Conservation (phyloP, 352 stramenopile genomes). For the Pelagophyceae sp. region DNA sequence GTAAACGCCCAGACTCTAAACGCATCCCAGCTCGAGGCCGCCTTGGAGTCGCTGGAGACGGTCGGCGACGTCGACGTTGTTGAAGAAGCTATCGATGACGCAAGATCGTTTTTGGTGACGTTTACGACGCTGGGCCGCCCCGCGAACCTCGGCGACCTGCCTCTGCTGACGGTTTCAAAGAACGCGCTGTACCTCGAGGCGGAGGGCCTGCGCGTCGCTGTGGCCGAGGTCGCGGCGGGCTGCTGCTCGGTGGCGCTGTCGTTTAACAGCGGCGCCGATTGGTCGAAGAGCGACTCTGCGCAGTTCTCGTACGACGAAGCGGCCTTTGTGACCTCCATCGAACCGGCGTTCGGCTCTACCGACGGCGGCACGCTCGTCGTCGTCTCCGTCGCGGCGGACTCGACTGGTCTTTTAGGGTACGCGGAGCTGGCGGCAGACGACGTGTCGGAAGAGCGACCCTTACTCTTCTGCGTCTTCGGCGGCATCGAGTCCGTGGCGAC, state of each 20-base stretch:
- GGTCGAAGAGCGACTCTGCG: neutral
- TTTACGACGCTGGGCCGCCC: constrained; percentile 38
- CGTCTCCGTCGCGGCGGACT: constrained; percentile 28
- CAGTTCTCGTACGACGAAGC: constrained; percentile 33
- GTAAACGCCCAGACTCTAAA: neutral
- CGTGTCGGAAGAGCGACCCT: neutral
- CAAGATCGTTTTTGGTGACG: constrained; percentile 26
- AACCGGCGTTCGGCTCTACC: constrained; percentile 25
- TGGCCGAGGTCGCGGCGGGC: neutral
- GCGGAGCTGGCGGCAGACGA: constrained; percentile 12
- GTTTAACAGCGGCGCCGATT: constrained; percentile 32
- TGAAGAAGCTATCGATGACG: too few relatives aligned
- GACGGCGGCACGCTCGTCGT: constrained; percentile 31
- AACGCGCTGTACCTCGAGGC: neutral
- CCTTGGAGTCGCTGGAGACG: constrained; percentile 4
- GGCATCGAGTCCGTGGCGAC: constrained; percentile 22
- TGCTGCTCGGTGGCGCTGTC: constrained; percentile 36
- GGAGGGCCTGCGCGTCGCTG: neutral
- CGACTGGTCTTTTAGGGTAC: neutral
- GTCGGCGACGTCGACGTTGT: constrained; percentile 18
- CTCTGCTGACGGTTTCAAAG: constrained; percentile 18
- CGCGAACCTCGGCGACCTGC: constrained; percentile 32
- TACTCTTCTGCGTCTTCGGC: constrained; percentile 35
- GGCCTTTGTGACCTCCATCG: constrained; percentile 22
- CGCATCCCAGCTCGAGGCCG: constrained; percentile 5